Base-by-base conservation (phyloP, 1,284 basidiomycete species). In the Ustilago shanxiensis region DNA sequence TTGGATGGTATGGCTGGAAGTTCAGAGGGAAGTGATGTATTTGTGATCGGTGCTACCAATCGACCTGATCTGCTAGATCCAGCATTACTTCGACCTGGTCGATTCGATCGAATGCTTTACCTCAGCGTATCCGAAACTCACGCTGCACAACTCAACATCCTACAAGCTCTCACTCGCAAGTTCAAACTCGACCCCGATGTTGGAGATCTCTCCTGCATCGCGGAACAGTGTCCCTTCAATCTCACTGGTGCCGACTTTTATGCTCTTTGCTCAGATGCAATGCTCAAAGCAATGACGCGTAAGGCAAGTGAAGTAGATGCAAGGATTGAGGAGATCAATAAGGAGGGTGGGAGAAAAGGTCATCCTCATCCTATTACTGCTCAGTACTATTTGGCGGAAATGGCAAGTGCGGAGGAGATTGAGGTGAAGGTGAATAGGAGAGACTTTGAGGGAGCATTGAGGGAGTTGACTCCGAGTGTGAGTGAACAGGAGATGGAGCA, bases 41-140 rank as follows among this genome's bases (percentile, higher is more conserved):
- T 88, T 72, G 87, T 88, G 6, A 88, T 88, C 41, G 87, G 87
- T 18, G 87, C 87, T 3, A 88, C 87, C 6, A 88, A 88, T 60
- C 80, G 87, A 47, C 87, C 87, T 0, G 87, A 88, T 66, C 59
- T 88, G 72, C 80, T 88, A 31, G 87, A 88, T 70, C 87, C 87
- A 9, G 87, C 87, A 0, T 63, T 88, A 45, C 73, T 88, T 0
- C 79, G 87, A 31, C 87, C 87, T 10, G 87, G 87, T n/a, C 65
- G 96, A 72, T 99, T 99, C 88, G 97, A 99, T 86, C 92, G 95
- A 11, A 92, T 99, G 92, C 89, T 99, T 29, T 99, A 99, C 87
- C 90, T 99, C 54, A 94, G 94, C 28, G 92, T 98, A n/a, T 92
- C 93, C 87, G 90, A 93, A 60, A 94, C 92, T 0, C 93, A 98